Base-by-base conservation (phyloP, 2,329 filamentous ascomycete genomes). In the Talaromyces sp. region DNA sequence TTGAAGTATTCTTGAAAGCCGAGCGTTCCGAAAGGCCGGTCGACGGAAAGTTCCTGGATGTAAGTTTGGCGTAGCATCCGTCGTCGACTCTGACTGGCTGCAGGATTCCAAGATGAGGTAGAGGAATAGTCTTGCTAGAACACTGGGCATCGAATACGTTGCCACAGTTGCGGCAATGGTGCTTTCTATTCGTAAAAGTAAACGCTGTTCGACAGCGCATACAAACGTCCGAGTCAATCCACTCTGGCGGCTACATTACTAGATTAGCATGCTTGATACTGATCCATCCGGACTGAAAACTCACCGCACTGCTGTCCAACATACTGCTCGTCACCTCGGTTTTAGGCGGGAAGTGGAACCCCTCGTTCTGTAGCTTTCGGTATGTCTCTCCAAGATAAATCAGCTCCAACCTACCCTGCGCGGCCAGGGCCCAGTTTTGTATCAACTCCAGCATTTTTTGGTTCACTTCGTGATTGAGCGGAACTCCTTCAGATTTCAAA, bases 131-230 rank as follows among this genome's bases (percentile, higher is more conserved):
- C 79, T 98, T 98, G 80, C 87, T 89, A 14, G 94, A 98, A 73
- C 95, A 99, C 69, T 95, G 89, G 66, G 94, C 92, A 73, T 96
- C 96, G 74, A 99, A 99, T 70, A 96, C 95, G 76, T 95, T 96
- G 57, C 95, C 95, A 72, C 95, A 99, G 75, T 99, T 99, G 67
- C 95, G 88, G 72, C 95, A 99, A 75, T 99, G 95, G 73, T 99
- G 95, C 74, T 98, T 99, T 71, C 95, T 89, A 75, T 99, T 99
- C 61, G 94, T 99, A 72, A 99, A 97, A 55, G 92, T 97, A 70
- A 99, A 99, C 18, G 92, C 79, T 12, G 94, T 97, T 68, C 95
- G 88, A 75, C 95, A 99, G 73, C 95, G 89, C 92, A 99, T 97
- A 75, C 95, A 99, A 34, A 99, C 94, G 70, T 99, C 95, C 10